These are phyloP conservation scores for Malania oleifera DNA, from an alignment of 164 flowering plant genomes.

Conservation along the genomic window DNA sequence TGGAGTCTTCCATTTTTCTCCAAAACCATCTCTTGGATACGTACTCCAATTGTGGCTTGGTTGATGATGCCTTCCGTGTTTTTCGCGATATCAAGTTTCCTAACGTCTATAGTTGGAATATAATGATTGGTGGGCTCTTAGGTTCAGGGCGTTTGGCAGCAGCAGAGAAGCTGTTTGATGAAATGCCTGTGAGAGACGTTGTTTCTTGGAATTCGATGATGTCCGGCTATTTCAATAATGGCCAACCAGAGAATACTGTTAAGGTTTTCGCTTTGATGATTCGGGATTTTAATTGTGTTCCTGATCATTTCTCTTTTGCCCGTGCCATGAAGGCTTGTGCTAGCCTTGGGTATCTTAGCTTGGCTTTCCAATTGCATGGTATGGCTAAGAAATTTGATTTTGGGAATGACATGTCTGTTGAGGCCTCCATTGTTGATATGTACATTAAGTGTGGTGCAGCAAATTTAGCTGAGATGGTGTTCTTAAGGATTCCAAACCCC, in stretches of 20 bases:
- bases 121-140: conserved; percentile 28
- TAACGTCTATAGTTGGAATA: conserved; percentile 41
- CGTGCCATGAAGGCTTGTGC: conserved; percentile 50
- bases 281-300: conserved; percentile 12
- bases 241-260: conserved; percentile 18
- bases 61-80: conserved; percentile 26
- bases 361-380: conserved; percentile 36
- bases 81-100: conserved; percentile 21
- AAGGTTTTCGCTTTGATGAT: conserved; percentile 32
- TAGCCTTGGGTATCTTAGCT: conserved; percentile 15
- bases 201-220: conserved; percentile 53
- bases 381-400: conserved; percentile 29
- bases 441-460: conserved; percentile 31
- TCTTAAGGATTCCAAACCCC: conserved; percentile 27
- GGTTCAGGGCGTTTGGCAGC: conserved; percentile 23
- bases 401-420: conserved; percentile 14
- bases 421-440: conserved; percentile 32
- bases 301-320: conserved; percentile 29
- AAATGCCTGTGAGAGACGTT: conserved; percentile 46
- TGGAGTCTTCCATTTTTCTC: conserved; percentile 37
- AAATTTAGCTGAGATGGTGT: conserved; percentile 26
- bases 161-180: conserved; percentile 37
- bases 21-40: conserved; percentile 41
- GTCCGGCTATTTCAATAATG: conserved; percentile 35
- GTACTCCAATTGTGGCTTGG: conserved; percentile 36